Evolutionary conservation across 192 early-diverging fungal genomes (phyloP).

Genomic region (Neocallimastix lanati): DNA sequence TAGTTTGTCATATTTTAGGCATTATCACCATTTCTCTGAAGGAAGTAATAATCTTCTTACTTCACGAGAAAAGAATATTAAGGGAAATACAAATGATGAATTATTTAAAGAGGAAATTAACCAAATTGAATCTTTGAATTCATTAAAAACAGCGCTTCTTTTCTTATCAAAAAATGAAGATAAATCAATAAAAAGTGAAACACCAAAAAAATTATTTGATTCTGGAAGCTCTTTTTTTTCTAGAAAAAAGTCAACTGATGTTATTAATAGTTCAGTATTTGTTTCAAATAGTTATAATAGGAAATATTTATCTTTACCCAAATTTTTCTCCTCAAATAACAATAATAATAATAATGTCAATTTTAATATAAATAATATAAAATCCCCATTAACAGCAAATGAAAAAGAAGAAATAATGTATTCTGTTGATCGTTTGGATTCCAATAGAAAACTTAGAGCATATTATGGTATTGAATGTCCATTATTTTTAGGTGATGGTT

Average conservation of each 20-base stretch:
- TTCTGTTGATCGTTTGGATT: not conserved
- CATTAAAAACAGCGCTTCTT: not conserved
- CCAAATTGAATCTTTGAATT: not conserved
- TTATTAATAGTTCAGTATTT: too few species aligned
- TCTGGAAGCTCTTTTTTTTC: not conserved
- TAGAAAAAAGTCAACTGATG: not conserved
- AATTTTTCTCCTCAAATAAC: not conserved
- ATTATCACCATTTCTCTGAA: not conserved
- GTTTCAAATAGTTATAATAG: not conserved
- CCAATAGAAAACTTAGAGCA: not conserved
- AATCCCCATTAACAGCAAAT: not conserved
- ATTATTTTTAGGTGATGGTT: not conserved
- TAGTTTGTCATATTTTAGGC: not conserved
- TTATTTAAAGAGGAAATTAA: not conserved
- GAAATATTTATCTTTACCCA: not conserved
- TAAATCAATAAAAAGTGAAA: not conserved
- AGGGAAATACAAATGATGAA: not conserved
- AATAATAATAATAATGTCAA: too few species aligned
- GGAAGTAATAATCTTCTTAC: not conserved
- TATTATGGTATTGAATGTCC: not conserved
- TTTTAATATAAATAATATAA: too few species aligned
- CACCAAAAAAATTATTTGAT: not conserved
- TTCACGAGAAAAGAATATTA: too few species aligned
- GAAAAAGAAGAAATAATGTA: not conserved
- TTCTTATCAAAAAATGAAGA: not conserved